phyloP scores from a whole-genome alignment of 805 yeast genomes.

The Nakazawaea ishiwadae region DNA sequence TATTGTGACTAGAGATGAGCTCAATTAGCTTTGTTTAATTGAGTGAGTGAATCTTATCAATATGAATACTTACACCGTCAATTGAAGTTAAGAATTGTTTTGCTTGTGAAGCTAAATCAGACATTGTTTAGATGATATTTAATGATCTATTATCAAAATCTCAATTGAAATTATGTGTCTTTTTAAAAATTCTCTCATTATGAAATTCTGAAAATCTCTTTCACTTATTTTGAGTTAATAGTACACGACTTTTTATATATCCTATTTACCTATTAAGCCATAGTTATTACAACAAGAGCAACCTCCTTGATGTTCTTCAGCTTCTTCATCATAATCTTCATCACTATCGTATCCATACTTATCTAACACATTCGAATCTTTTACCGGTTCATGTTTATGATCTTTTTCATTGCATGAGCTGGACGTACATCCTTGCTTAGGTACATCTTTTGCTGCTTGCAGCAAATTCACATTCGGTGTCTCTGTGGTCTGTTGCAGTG shows the following conservation, averaged over 20 bases:
- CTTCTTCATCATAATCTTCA: constrained; percentile 13
- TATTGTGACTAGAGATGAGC: not conserved
- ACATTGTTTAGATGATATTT: constrained; percentile 23
- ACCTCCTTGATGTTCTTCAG: constrained; percentile 11
- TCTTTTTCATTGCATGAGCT: not conserved
- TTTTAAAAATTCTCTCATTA: too few relatives aligned
- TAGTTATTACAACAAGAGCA: constrained; percentile 9
- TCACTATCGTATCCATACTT: constrained; percentile 13
- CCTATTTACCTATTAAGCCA: not conserved
- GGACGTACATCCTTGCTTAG: too few relatives aligned
- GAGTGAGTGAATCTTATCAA: too few relatives aligned
- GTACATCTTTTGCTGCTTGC: not conserved
- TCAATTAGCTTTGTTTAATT: too few relatives aligned
- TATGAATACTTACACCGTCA: constrained; percentile 18
- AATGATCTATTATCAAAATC: not conserved
- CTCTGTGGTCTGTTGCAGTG: not conserved
- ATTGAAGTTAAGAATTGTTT: constrained; percentile 37
- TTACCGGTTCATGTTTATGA: not conserved
- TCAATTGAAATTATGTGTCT: too few relatives aligned
- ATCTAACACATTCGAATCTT: not conserved
- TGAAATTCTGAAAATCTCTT: too few relatives aligned
- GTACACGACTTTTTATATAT: not conserved
- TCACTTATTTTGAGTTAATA: not conserved
- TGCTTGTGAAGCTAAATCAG: constrained; percentile 41
- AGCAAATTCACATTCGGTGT: not conserved